phyloP scores from a whole-genome alignment of 306 rosid species.

The Citrullus colocynthis region DNA sequence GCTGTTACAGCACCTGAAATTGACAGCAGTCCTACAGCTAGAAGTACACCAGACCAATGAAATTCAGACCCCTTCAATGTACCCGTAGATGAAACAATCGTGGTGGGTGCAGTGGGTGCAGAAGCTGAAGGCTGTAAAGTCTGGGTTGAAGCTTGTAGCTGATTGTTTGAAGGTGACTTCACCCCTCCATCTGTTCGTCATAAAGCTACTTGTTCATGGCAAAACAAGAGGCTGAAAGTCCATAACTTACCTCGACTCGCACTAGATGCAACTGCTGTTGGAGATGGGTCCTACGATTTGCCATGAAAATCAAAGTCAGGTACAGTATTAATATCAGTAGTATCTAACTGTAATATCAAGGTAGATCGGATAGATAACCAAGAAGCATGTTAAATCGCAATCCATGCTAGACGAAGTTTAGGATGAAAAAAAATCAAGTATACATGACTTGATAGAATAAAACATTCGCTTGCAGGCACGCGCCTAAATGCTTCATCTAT shows the following conservation, averaged over 20 bases:
- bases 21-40: conserved; percentile 60
- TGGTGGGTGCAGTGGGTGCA: conserved; percentile 32
- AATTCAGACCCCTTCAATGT: conserved; percentile 12
- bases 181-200: conserved; percentile 33
- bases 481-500: conserved; percentile 74
- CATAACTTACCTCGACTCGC: too few relatives aligned
- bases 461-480: too few relatives aligned
- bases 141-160: conserved; percentile 36
- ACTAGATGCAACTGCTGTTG: too few relatives aligned
- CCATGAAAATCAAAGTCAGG: too few relatives aligned
- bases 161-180: conserved; percentile 23
- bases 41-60: conserved; percentile 23
- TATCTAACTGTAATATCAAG: too few relatives aligned
- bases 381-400: neutral
- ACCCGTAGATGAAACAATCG: conserved; percentile 27
- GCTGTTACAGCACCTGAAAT: conserved; percentile 70
- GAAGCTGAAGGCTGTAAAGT: conserved; percentile 37
- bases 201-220: neutral
- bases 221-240: neutral
- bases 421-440: neutral
- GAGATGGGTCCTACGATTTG: too few relatives aligned
- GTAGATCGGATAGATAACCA: too few relatives aligned
- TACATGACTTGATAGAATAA: neutral
- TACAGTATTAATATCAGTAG: too few relatives aligned
- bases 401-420: neutral